Evolutionary conservation across 2,329 filamentous ascomycete species (phyloP).

Genomic region (Fusarium cicatricum): DNA sequence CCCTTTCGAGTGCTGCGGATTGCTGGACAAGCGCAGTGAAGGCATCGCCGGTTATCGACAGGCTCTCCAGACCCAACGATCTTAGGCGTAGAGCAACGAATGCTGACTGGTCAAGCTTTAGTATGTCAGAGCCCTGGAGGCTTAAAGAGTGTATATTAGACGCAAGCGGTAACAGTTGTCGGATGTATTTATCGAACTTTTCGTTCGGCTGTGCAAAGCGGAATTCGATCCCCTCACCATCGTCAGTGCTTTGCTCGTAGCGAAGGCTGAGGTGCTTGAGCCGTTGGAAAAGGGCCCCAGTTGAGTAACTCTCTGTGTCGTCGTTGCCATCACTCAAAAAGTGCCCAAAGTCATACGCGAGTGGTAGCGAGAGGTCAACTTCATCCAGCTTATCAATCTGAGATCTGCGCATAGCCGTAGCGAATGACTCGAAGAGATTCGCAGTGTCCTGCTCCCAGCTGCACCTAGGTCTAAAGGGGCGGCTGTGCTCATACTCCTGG

Average conservation of each 20-base stretch:
- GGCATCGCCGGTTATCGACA: background rate
- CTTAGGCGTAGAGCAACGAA: background rate
- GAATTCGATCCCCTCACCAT: slow-evolving; percentile 2
- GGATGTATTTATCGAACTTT: slow-evolving; percentile 1
- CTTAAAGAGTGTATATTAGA: slow-evolving; percentile 3
- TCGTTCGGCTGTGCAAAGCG: background rate
- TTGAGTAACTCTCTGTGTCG: background rate
- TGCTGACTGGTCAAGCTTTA: background rate
- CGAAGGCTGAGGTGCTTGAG: slow-evolving; percentile 5
- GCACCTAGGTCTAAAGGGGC: background rate
- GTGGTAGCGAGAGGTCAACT: slow-evolving; percentile 6
- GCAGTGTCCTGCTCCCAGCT: background rate
- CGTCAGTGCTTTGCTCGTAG: background rate
- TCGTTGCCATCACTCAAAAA: background rate
- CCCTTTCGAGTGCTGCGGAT: background rate
- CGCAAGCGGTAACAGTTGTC: slow-evolving; percentile 1
- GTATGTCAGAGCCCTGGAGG: background rate
- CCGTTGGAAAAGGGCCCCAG: background rate
- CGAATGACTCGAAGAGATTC: slow-evolving; percentile 6
- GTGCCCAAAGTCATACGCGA: slow-evolving; percentile 9
- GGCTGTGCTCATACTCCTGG: too few species aligned
- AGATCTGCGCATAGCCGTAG: slow-evolving; percentile 6
- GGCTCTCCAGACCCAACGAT: background rate
- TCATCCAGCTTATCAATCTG: slow-evolving; percentile 6
- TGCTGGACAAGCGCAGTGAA: background rate